Evolutionary conservation across 139 green algal species (phyloP).

Genomic region (Coccomyxa sp.): DNA sequence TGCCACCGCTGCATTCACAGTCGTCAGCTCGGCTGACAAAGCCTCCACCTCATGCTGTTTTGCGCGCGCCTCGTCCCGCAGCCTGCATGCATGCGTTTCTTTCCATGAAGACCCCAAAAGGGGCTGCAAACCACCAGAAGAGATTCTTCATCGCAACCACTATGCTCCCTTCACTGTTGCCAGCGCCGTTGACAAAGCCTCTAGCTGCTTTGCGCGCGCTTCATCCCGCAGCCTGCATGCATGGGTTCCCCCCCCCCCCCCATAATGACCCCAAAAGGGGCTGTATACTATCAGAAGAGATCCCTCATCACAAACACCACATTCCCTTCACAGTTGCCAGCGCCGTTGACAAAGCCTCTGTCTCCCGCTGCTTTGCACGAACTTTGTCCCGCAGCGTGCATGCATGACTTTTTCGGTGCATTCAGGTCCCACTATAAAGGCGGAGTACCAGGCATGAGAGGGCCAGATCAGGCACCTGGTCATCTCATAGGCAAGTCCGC

Average conservation of each 20-base stretch:
- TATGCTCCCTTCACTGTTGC: not conserved
- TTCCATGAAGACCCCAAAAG: too few species aligned
- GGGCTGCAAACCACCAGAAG: too few species aligned
- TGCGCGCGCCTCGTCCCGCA: conserved; percentile 31
- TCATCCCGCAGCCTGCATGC: conserved; percentile 30
- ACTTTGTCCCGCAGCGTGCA: conserved; percentile 31
- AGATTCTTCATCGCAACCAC: conserved; percentile 4
- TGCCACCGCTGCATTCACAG: not conserved
- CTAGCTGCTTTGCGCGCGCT: conserved; percentile 16
- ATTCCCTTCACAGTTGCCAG: not conserved
- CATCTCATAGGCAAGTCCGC: not conserved
- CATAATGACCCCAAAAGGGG: too few species aligned
- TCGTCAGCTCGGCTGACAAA: conserved; percentile 7
- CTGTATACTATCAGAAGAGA: too few species aligned
- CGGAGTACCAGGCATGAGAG: too few species aligned
- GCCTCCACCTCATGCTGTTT: conserved; percentile 11
- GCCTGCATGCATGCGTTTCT: not conserved
- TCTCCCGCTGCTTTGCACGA: conserved; percentile 12
- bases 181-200: conserved; percentile 7
- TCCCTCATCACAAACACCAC: conserved; percentile 4
- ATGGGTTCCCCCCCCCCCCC: too few species aligned
- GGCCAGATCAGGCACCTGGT: not conserved
- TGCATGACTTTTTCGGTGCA: not conserved
- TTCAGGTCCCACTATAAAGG: too few species aligned
- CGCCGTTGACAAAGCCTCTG: conserved; percentile 1